Evolutionary conservation across 257 asterid species (phyloP).

Genomic region (Knoxia roxburghii): DNA sequence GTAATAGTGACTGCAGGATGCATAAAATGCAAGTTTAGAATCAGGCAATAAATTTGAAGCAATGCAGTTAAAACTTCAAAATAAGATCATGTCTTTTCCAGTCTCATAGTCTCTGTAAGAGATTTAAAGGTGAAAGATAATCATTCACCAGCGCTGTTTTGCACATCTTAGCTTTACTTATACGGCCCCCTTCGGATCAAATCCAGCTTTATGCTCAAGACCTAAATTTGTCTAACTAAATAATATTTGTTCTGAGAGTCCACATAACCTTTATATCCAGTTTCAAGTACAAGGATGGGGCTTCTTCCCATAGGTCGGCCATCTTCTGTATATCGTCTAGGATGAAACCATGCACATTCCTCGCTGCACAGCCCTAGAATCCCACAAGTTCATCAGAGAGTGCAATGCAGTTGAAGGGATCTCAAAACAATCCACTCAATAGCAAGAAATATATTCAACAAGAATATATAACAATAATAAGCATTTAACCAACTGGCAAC

Average conservation of each 20-base stretch:
- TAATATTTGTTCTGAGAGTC: background rate
- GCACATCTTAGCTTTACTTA: background rate
- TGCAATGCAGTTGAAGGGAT: conserved; percentile 5
- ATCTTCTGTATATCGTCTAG: conserved; percentile 64
- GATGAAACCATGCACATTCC: conserved; percentile 89
- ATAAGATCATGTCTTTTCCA: background rate
- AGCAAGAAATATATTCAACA: background rate
- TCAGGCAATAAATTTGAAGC: conserved; percentile 6
- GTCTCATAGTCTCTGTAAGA: background rate
- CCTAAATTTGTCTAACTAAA: background rate
- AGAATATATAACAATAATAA: background rate
- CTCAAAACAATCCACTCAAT: background rate
- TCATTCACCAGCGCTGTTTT: background rate
- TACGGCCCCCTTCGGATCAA: too few relatives aligned
- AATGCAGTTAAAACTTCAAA: background rate
- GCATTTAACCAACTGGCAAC: background rate
- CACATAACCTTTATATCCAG: conserved; percentile 69
- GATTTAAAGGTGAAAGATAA: background rate
- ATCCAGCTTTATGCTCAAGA: too few relatives aligned
- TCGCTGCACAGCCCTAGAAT: conserved; percentile 94
- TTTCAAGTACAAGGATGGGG: conserved; percentile 75
- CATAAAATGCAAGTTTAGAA: conserved; percentile 19
- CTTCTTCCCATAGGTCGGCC: conserved; percentile 92
- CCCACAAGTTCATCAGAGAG: conserved; percentile 14
- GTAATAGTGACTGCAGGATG: conserved; percentile 67